These are phyloP conservation scores for Orbilia javanica DNA, from an alignment of 2,329 filamentous ascomycete species.

Conservation along the genomic window DNA sequence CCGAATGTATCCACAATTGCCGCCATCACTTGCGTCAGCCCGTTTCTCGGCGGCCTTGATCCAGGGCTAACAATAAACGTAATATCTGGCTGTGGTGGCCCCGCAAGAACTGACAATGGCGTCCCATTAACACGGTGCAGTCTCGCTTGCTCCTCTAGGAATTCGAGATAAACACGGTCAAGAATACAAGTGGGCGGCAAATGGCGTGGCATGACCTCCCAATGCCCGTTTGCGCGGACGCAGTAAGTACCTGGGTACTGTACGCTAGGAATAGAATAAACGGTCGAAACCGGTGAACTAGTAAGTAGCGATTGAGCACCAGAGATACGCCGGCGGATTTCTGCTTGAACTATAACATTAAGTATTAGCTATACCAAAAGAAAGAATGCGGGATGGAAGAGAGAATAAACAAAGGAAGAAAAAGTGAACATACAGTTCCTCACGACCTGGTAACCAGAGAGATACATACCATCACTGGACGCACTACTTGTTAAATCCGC, in stretches of 20 bases:
- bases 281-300: conserved; percentile 50
- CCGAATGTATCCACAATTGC: conserved; percentile 88
- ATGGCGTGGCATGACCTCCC: conserved; percentile 58
- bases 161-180: conserved; percentile 83
- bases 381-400: background rate
- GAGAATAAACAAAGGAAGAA: background rate
- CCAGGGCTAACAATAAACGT: conserved; percentile 81
- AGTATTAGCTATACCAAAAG: conserved; percentile 29
- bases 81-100: conserved; percentile 83
- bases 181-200: conserved; percentile 77
- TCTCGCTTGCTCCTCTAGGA: conserved; percentile 76
- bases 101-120: conserved; percentile 75
- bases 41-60: conserved; percentile 75
- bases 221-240: conserved; percentile 54
- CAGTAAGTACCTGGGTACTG: conserved; percentile 53
- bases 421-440: conserved; percentile 12
- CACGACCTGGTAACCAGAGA: conserved; percentile 8
- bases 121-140: conserved; percentile 76
- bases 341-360: conserved; percentile 39
- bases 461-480: conserved; percentile 53
- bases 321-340: conserved; percentile 49
- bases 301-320: conserved; percentile 51
- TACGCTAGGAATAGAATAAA: conserved; percentile 57
- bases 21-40: conserved; percentile 84
- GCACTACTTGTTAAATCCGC: conserved; percentile 49